These are phyloP conservation scores for Talaromyces verruculosus DNA, from an alignment of 2,329 filamentous ascomycete species.

Conservation along the genomic window DNA sequence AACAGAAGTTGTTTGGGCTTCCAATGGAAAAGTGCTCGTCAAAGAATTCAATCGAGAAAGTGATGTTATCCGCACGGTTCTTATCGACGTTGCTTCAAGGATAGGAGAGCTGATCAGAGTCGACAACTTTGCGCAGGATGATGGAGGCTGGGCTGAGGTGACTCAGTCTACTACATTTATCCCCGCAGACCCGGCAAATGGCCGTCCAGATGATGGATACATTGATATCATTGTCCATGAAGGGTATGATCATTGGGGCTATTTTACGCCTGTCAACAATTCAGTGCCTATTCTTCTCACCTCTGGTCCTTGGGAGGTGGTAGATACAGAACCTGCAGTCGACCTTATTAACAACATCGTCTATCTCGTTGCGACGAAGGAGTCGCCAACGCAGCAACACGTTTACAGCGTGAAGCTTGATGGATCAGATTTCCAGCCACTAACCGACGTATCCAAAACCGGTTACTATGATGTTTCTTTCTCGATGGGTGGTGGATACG, in stretches of 20 bases:
- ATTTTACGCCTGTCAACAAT: constrained; percentile 86
- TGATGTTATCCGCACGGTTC: constrained; percentile 80
- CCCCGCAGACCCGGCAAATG: constrained; percentile 75
- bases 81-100: constrained; percentile 74
- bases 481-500: constrained; percentile 77
- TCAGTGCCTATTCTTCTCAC: constrained; percentile 82
- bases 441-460: constrained; percentile 71
- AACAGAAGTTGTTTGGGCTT: constrained; percentile 90
- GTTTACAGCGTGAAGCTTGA: constrained; percentile 86
- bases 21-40: constrained; percentile 73
- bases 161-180: constrained; percentile 82
- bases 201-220: constrained; percentile 80
- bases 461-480: constrained; percentile 84
- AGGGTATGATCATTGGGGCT: constrained; percentile 85
- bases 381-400: constrained; percentile 85
- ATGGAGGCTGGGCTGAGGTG: constrained; percentile 97
- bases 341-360: constrained; percentile 83
- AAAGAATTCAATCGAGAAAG: constrained; percentile 94
- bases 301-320: constrained; percentile 88
- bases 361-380: constrained; percentile 85
- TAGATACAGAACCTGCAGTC: constrained; percentile 76
- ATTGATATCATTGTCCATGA: constrained; percentile 86
- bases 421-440: constrained; percentile 67
- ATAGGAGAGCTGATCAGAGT: constrained; percentile 76
- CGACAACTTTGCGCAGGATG: constrained; percentile 76